Conservation (phyloP, 192 early-diverging fungal genomes). For the Coemansia sp. region DNA sequence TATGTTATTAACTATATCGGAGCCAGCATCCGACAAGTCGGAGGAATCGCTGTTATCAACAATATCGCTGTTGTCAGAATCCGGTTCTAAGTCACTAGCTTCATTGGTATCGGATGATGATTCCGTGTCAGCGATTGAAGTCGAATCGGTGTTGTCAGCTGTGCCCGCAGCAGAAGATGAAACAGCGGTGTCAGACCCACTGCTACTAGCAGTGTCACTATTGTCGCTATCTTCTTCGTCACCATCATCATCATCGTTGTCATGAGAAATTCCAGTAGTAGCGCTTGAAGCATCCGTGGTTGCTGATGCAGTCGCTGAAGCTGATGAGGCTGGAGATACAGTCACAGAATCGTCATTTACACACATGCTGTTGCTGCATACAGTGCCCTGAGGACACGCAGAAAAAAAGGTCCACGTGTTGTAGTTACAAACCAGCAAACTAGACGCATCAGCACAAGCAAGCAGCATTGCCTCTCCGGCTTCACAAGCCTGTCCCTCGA, state of each 20-base stretch:
- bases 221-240: too few species aligned
- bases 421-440: not conserved
- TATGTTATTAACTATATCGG: not conserved
- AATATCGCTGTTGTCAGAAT: not conserved
- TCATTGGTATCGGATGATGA: not conserved
- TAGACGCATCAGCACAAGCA: conserved; percentile 1
- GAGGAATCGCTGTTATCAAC: not conserved
- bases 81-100: not conserved
- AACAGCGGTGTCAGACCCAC: too few species aligned
- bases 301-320: too few species aligned
- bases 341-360: not conserved
- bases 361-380: not conserved
- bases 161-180: too few species aligned
- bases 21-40: not conserved
- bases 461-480: not conserved
- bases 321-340: not conserved
- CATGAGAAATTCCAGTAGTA: not conserved
- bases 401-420: conserved; percentile 1
- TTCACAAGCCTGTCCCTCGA: conserved; percentile 1
- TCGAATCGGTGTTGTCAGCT: too few species aligned
- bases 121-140: too few species aligned
- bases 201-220: too few species aligned
- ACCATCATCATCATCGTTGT: too few species aligned
- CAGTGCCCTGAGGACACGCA: not conserved
- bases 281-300: too few species aligned